A percentile compares a stretch with the other conserved stretches of the same genome.
phyloP scores from a whole-genome alignment of 1,284 basidiomycete species.

The Tilletia indica region DNA sequence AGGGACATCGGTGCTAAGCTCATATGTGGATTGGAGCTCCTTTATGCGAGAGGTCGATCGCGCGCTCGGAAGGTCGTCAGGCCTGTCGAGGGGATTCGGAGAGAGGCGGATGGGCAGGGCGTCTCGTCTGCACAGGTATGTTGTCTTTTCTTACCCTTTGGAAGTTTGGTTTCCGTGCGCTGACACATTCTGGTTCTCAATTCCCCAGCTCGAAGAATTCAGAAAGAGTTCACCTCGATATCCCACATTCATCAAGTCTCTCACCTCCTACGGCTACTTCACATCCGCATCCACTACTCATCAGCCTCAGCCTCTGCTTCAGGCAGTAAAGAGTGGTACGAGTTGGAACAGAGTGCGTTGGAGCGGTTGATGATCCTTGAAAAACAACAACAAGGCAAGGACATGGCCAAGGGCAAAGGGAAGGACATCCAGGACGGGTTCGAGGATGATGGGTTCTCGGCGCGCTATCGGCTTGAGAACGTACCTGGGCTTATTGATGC shows the following conservation, averaged over 20 bases:
- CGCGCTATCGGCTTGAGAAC: neutral
- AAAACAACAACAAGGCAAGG: neutral
- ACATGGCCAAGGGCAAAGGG: neutral
- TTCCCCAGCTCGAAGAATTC: too few species aligned
- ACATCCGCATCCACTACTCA: neutral
- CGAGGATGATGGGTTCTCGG: too few species aligned
- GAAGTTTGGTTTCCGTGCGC: too few species aligned
- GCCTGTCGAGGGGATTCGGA: too few species aligned
- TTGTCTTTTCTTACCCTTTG: too few species aligned
- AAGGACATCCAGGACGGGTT: neutral
- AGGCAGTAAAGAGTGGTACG: neutral
- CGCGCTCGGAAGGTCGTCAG: neutral
- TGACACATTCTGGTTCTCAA: too few species aligned
- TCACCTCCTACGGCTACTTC: neutral
- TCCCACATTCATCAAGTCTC: neutral
- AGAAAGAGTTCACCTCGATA: too few species aligned
- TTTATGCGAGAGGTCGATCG: neutral
- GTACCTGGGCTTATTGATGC: neutral
- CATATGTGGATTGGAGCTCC: constrained; percentile 6
- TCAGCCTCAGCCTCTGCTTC: neutral
- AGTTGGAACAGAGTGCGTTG: neutral
- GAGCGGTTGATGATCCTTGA: neutral
- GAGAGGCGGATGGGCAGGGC: too few species aligned
- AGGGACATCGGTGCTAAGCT: constrained; percentile 12
- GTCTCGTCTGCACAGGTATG: too few species aligned